A percentile compares a stretch with the other conserved stretches of the same genome.
These are phyloP conservation scores for Polyporus tsugae DNA, from an alignment of 1,284 basidiomycete species.

Conservation along the genomic window DNA sequence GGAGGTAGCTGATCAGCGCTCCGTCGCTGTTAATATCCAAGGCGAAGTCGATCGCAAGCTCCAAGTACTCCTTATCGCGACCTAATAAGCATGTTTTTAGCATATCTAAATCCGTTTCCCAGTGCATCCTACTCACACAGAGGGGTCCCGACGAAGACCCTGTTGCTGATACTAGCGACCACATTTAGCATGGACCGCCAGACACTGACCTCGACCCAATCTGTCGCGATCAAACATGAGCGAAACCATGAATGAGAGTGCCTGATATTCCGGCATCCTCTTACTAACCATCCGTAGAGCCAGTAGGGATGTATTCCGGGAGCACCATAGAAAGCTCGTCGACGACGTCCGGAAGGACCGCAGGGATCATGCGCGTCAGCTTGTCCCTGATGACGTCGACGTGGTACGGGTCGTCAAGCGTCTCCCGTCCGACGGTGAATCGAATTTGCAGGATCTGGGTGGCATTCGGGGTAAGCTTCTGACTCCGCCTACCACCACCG, in stretches of 20 bases:
- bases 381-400: conserved; percentile 36
- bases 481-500: too few species aligned
- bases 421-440: conserved; percentile 36
- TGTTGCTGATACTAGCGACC: conserved; percentile 53
- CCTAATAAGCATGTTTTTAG: conserved; percentile 12
- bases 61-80: conserved; percentile 25
- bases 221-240: conserved; percentile 4
- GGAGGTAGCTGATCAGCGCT: conserved; percentile 22
- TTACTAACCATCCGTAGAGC: conserved; percentile 20
- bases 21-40: conserved; percentile 23
- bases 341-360: conserved; percentile 35
- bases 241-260: not conserved
- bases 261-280: not conserved
- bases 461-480: too few species aligned
- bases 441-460: conserved; percentile 25
- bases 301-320: conserved; percentile 27
- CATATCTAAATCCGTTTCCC: not conserved
- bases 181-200: conserved; percentile 45
- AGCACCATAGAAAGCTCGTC: conserved; percentile 40
- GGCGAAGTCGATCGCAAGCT: conserved; percentile 25
- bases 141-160: conserved; percentile 54
- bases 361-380: conserved; percentile 34
- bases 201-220: conserved; percentile 18
- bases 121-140: conserved; percentile 39
- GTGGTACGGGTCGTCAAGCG: conserved; percentile 39